Evolutionary conservation across 495 filamentous ascomycete genomes (phyloP).

Genomic region (Penicillium pancosmium): DNA sequence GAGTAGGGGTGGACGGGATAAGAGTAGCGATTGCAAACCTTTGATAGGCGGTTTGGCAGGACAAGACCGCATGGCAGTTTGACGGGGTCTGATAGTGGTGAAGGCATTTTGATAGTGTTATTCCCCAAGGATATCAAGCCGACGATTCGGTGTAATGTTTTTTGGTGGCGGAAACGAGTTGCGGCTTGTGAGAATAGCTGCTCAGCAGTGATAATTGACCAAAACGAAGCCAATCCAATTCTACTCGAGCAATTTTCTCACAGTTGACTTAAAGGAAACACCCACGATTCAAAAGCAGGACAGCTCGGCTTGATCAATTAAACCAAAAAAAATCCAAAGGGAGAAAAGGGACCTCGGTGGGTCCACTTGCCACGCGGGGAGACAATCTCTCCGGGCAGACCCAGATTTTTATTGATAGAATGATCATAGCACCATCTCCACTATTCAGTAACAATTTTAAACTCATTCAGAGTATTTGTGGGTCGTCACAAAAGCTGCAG

Average conservation of each 20-base stretch:
- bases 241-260: neutral
- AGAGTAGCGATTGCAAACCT: constrained; percentile 34
- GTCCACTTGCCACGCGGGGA: constrained; percentile 23
- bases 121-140: neutral
- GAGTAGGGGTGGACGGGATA: neutral
- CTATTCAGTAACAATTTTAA: neutral
- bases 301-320: neutral
- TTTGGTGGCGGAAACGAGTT: too few relatives aligned
- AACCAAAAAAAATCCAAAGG: neutral
- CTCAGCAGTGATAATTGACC: too few relatives aligned
- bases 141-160: too few relatives aligned
- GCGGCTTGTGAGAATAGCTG: too few relatives aligned
- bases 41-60: constrained; percentile 55
- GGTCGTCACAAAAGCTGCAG: neutral
- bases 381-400: constrained; percentile 23
- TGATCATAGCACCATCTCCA: neutral
- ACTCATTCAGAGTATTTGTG: neutral
- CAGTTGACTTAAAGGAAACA: neutral
- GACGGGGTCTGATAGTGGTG: constrained; percentile 43
- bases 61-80: constrained; percentile 54
- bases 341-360: constrained; percentile 12
- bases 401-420: neutral
- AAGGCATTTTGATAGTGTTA: constrained; percentile 25
- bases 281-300: neutral
- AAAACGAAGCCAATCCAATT: neutral